Conservation (phyloP, 1,139 yeast species). For the Zygosaccharomyces pseudobailii region DNA sequence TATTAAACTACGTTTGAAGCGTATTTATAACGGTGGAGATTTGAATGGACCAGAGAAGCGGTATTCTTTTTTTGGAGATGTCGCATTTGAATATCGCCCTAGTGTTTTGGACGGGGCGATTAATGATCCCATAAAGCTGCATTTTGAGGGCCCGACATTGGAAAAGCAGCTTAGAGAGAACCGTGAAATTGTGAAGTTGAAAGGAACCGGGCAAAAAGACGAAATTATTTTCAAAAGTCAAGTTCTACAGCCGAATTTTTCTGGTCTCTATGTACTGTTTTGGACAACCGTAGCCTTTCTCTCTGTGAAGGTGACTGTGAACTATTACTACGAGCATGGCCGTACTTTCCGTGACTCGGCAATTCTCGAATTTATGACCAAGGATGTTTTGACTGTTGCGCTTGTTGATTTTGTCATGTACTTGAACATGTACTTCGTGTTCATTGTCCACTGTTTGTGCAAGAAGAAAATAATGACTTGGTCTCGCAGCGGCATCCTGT, state of each 20-base stretch:
- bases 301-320: conserved; percentile 46
- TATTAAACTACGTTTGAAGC: conserved; percentile 15
- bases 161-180: conserved; percentile 22
- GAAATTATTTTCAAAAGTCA: conserved; percentile 12
- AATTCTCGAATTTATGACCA: conserved; percentile 45
- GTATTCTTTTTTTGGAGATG: conserved; percentile 42
- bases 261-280: conserved; percentile 61
- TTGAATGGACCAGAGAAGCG: background rate
- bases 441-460: conserved; percentile 50
- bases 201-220: conserved; percentile 12
- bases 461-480: conserved; percentile 46
- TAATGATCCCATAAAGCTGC: conserved; percentile 31
- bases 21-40: conserved; percentile 16
- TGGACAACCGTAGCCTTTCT: conserved; percentile 62
- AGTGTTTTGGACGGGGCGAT: conserved; percentile 47
- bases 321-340: conserved; percentile 36
- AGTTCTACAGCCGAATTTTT: conserved; percentile 37
- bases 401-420: conserved; percentile 70
- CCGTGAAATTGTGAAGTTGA: conserved; percentile 7
- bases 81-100: conserved; percentile 40
- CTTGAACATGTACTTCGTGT: conserved; percentile 52
- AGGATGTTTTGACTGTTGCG: conserved; percentile 59
- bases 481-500: conserved; percentile 55
- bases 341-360: conserved; percentile 44
- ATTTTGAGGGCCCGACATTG: conserved; percentile 30